Evolutionary conservation across 805 yeast genomes (phyloP).

Genomic region (Blastobotrys chiropterorum): DNA sequence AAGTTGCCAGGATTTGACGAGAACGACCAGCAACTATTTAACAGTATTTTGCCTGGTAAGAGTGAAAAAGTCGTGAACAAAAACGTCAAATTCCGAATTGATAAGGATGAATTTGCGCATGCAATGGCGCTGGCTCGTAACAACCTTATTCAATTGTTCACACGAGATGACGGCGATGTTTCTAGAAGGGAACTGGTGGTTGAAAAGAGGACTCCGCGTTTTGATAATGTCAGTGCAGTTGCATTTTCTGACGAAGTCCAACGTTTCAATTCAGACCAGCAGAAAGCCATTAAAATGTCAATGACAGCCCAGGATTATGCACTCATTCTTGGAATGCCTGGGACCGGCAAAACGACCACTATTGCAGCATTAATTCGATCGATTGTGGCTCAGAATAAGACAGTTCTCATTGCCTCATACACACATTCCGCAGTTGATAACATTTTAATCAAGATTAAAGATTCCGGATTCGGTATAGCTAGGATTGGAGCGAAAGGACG

Average conservation of each 20-base stretch:
- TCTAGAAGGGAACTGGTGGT: slow-evolving; percentile 45
- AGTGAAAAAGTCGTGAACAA: slow-evolving; percentile 5
- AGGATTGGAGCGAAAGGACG: slow-evolving; percentile 56
- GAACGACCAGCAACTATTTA: slow-evolving; percentile 43
- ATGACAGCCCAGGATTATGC: slow-evolving; percentile 67
- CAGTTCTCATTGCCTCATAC: slow-evolving; percentile 74
- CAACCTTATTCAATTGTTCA: slow-evolving; percentile 65
- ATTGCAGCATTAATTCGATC: slow-evolving; percentile 67
- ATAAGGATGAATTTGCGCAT: slow-evolving; percentile 69
- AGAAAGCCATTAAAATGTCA: slow-evolving; percentile 58
- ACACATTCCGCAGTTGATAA: slow-evolving; percentile 97
- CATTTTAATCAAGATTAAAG: slow-evolving; percentile 65
- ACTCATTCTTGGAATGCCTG: slow-evolving; percentile 93
- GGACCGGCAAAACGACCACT: slow-evolving; percentile 92
- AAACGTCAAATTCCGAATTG: slow-evolving; percentile 51
- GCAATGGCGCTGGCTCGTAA: slow-evolving; percentile 72
- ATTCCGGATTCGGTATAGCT: slow-evolving; percentile 43
- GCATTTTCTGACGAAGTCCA: slow-evolving; percentile 14
- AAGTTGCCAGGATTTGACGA: slow-evolving; percentile 39
- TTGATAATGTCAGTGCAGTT: slow-evolving; percentile 14
- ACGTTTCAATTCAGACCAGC: slow-evolving; percentile 65
- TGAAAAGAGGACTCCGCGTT: slow-evolving; percentile 46
- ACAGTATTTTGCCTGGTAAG: slow-evolving; percentile 36
- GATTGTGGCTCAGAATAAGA: slow-evolving; percentile 53
- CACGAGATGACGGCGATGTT: slow-evolving; percentile 40